These are phyloP conservation scores for Tetracentron sinense DNA, from an alignment of 164 flowering plant genomes.

Conservation along the genomic window DNA sequence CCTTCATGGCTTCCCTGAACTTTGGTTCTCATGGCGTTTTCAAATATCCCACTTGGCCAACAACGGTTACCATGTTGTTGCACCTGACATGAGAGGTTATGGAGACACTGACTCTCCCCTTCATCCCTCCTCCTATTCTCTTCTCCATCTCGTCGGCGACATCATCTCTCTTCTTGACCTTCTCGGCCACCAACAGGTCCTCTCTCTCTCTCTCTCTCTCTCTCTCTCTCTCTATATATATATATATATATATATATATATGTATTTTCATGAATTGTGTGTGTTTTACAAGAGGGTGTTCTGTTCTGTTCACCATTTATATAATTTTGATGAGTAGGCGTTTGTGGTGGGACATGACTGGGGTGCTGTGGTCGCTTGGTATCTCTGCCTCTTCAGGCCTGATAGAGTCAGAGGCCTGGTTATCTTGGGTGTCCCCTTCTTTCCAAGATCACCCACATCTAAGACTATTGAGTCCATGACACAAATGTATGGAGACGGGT, in stretches of 20 bases:
- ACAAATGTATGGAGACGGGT: slow-evolving; percentile 36
- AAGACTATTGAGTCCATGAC: slow-evolving; percentile 18
- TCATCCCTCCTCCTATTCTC: slow-evolving; percentile 30
- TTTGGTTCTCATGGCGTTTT: slow-evolving; percentile 53
- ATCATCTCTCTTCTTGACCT: slow-evolving; percentile 15
- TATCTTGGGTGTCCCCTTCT: slow-evolving; percentile 29
- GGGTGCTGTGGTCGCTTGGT: slow-evolving; percentile 51
- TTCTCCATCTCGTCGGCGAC: slow-evolving; percentile 26
- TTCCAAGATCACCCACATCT: slow-evolving; percentile 16
- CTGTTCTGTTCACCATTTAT: no score
- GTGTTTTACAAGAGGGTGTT: no score
- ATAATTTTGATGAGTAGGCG: slow-evolving; percentile 36
- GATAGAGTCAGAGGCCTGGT: slow-evolving; percentile 48
- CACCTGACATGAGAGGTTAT: slow-evolving; percentile 55
- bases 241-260: no score
- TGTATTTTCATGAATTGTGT: no score
- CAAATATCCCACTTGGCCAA: slow-evolving; percentile 36
- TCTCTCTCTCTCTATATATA: no score
- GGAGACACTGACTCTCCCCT: slow-evolving; percentile 46
- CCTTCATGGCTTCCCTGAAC: slow-evolving; percentile 53
- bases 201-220: background rate
- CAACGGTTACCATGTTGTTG: slow-evolving; percentile 41
- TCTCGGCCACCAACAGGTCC: slow-evolving; percentile 6
- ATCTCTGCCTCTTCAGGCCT: slow-evolving; percentile 45
- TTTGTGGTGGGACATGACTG: slow-evolving; percentile 58